Conservation (phyloP, 2,329 filamentous ascomycete genomes). For the Fusarium globosum region DNA sequence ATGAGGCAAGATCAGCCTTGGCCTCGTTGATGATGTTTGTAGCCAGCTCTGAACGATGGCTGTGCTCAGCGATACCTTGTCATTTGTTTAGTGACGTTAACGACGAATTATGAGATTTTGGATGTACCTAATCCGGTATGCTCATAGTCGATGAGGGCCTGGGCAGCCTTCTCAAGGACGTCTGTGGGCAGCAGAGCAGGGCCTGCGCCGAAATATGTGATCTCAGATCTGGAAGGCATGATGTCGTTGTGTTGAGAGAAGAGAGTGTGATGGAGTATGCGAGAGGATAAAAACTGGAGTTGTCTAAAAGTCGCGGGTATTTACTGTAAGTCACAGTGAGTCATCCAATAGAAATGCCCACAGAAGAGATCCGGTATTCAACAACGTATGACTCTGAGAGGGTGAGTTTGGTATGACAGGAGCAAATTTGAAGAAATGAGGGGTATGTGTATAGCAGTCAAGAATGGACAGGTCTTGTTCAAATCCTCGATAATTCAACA, state of each 20-base stretch:
- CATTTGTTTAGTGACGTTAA: background rate
- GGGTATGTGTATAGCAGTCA: background rate
- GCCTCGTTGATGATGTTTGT: conserved; percentile 81
- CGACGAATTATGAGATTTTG: background rate
- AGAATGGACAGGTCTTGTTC: background rate
- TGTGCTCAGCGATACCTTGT: conserved; percentile 79
- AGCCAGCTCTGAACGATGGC: conserved; percentile 84
- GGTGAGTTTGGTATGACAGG: background rate
- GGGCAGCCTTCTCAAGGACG: conserved; percentile 80
- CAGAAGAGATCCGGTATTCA: conserved; percentile 21
- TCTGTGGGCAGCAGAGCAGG: conserved; percentile 86
- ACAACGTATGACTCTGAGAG: conserved; percentile 30
- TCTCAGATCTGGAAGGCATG: conserved; percentile 79
- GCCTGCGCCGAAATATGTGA: conserved; percentile 90
- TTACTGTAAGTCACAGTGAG: conserved; percentile 27
- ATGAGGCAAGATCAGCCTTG: conserved; percentile 77
- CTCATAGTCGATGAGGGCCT: conserved; percentile 84
- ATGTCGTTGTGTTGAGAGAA: conserved; percentile 11
- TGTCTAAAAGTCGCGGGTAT: conserved; percentile 16
- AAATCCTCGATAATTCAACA: conserved; percentile 7
- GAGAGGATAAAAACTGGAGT: conserved; percentile 27
- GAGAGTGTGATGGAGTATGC: conserved; percentile 15
- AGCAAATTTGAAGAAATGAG: conserved; percentile 3
- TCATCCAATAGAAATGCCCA: conserved; percentile 42
- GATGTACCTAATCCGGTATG: conserved; percentile 77